A percentile compares a stretch with the other conserved stretches of the same genome.
Conservation (phyloP, 768 basidiomycete species). For the Cyclocybe aegerita region DNA sequence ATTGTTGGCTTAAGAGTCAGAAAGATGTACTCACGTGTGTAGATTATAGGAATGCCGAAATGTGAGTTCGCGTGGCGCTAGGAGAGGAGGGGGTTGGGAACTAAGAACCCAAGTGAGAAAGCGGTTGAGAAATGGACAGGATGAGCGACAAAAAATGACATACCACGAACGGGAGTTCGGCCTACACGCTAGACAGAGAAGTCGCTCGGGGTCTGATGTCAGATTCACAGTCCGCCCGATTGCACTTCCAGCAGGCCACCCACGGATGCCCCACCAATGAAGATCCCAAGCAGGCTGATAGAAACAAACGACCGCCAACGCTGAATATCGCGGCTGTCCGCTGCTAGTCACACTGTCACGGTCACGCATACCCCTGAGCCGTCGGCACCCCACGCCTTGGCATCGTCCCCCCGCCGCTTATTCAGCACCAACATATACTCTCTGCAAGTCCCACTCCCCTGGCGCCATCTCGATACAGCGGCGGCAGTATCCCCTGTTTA, state of each 20-base stretch:
- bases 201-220: constrained; percentile 12
- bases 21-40: constrained; percentile 25
- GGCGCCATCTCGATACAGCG: too few species aligned
- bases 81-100: constrained; percentile 20
- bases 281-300: constrained; percentile 6
- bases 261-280: constrained; percentile 9
- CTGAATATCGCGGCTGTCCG: neutral
- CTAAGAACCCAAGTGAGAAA: constrained; percentile 17
- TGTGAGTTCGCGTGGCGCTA: constrained; percentile 19
- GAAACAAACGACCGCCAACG: neutral
- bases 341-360: neutral
- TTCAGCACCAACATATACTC: too few species aligned
- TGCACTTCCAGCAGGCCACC: constrained; percentile 4
- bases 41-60: neutral
- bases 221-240: constrained; percentile 6
- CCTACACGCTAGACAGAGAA: constrained; percentile 12
- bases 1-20: constrained; percentile 11
- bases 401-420: too few species aligned
- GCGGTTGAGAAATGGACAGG: constrained; percentile 13
- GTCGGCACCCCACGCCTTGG: too few species aligned
- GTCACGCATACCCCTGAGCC: too few species aligned
- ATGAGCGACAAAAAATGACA: constrained; percentile 6
- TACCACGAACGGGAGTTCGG: constrained; percentile 10
- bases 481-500: too few species aligned
- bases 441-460: too few species aligned